A percentile compares a stretch with the other conserved stretches of the same genome.
Conservation (phyloP, 768 basidiomycete species). For the Mycena vulgaris region DNA sequence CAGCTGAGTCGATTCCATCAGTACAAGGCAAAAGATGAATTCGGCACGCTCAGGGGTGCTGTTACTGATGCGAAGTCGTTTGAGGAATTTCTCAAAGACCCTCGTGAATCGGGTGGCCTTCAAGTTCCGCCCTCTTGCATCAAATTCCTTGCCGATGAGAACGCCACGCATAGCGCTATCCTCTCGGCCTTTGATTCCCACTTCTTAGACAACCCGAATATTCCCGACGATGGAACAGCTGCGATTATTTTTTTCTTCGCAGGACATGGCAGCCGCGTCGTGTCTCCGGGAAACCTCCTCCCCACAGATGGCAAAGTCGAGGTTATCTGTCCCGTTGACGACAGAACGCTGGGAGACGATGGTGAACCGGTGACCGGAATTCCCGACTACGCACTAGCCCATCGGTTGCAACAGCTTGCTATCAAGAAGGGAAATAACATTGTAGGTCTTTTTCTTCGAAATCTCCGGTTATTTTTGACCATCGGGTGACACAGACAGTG, state of each 20-base stretch:
- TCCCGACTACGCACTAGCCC: neutral
- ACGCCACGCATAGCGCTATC: neutral
- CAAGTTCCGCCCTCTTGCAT: neutral
- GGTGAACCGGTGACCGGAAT: neutral
- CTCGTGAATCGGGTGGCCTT: neutral
- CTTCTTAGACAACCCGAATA: neutral
- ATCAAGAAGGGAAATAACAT: neutral
- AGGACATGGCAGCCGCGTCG: neutral
- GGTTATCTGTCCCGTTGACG: conserved; percentile 3
- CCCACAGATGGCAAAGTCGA: neutral
- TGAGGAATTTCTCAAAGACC: neutral
- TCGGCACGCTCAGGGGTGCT: neutral
- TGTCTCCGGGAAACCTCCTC: neutral
- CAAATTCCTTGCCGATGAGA: neutral
- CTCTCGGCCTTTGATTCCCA: neutral
- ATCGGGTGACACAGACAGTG: neutral
- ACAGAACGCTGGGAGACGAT: neutral
- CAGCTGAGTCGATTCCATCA: neutral
- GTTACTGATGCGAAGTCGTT: conserved; percentile 2
- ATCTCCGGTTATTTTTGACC: too few species aligned
- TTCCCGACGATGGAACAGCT: conserved; percentile 4
- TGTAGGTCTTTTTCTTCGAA: neutral
- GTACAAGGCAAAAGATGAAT: neutral
- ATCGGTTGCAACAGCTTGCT: neutral
- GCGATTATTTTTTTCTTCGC: conserved; percentile 17